A percentile compares a stretch with the other conserved stretches of the same genome.
phyloP scores from a whole-genome alignment of 306 rosid species.

The Senna siamea region DNA sequence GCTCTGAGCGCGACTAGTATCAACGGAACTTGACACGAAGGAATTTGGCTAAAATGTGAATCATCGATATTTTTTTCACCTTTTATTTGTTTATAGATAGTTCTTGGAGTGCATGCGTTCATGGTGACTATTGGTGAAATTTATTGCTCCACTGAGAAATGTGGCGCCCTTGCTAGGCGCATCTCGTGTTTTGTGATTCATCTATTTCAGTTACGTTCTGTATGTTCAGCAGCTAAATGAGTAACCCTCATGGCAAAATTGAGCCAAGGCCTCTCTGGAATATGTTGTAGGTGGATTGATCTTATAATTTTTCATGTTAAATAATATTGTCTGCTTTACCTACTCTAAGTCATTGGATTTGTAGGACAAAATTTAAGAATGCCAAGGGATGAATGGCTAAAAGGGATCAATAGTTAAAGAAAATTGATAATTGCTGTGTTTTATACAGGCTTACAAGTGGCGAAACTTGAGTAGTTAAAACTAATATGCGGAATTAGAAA shows the following conservation, averaged over 20 bases:
- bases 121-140: neutral
- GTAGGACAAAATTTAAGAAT: neutral
- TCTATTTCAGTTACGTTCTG: neutral
- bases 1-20: neutral
- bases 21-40: neutral
- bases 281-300: neutral
- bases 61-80: neutral
- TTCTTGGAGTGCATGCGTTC: neutral
- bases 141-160: neutral
- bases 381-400: neutral
- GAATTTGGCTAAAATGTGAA: neutral
- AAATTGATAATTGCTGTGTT: neutral
- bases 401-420: no score
- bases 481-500: neutral
- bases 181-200: neutral
- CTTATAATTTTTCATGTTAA: no score
- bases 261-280: no score
- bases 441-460: neutral
- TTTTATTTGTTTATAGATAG: no score
- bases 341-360: no score
- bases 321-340: no score
- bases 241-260: neutral
- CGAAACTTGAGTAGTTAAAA: neutral
- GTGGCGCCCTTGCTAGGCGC: slow-evolving; percentile 3
- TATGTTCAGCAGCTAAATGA: neutral